Base-by-base conservation (phyloP, 768 basidiomycete genomes). In the Tylopilus subfusipes region DNA sequence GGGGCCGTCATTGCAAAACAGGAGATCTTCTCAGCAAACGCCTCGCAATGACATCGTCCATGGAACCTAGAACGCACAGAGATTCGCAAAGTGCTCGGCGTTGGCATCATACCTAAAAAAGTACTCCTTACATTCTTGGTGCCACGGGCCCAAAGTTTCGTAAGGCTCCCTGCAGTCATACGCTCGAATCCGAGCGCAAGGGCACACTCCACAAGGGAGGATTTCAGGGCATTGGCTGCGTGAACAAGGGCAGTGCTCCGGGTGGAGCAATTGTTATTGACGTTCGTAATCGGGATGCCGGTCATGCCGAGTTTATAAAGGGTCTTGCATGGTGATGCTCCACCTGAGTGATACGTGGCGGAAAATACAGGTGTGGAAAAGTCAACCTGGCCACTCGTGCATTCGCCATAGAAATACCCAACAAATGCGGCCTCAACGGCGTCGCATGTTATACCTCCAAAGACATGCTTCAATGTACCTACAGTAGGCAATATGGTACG, bases 211-310 rank as follows among this genome's bases (percentile, higher is more conserved):
- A 74, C 80, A 51, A 84, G 76, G 12, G 84, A 85, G 30, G 77
- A 77, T 64, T 85, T 88, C 36, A 93, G 81, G 10, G 82, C 77
- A 33, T 78, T 82, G 54, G 84, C 83, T 3, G 85, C 86, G 36
- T 86, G 79, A 66, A 79, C 86, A 13, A 92, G 75, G 13, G 90
- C 90, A 1, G 86, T 78, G 47, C 84, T 86, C 3, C 89, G 88
- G 2, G 88, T 90, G 2, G 89, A 85, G 60, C 89, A 91, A 67
- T 89, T 89, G 71, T 91, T 91, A 73, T 90, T 91, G 42, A 91
- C 85, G 61, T 91, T 93, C 49, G 85, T 78, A 61, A 93, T 85
- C 2, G 89, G 88, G 54, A 93, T 91, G 43, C 81, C 76, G 0
- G 89, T 92, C 67, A 92, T 77, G 18, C 90, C 90, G 31, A 93